phyloP scores from a whole-genome alignment of 2,329 filamentous ascomycete species.

The Talaromyces verruculosus region DNA sequence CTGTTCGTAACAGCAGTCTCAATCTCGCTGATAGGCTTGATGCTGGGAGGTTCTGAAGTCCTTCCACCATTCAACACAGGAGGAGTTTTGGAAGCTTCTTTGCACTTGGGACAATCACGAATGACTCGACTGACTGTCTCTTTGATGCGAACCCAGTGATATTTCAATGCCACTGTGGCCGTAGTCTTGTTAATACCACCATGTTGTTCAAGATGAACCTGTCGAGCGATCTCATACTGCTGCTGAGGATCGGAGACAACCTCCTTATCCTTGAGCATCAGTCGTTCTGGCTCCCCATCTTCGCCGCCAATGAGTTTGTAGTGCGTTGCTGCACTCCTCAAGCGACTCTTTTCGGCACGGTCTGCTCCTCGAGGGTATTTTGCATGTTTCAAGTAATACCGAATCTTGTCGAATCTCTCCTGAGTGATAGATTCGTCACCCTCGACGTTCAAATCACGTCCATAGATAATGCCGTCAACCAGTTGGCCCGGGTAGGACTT shows the following conservation, averaged over 20 bases:
- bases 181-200: constrained; percentile 98
- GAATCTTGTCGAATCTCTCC: constrained; percentile 98
- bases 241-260: constrained; percentile 85
- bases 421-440: constrained; percentile 84
- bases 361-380: constrained; percentile 93
- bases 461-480: constrained; percentile 76
- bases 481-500: constrained; percentile 67
- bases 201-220: constrained; percentile 72
- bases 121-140: constrained; percentile 95
- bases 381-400: constrained; percentile 91
- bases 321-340: constrained; percentile 89
- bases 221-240: constrained; percentile 85
- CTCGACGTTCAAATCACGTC: constrained; percentile 61
- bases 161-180: constrained; percentile 86
- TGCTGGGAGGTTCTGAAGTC: constrained; percentile 27
- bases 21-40: constrained; percentile 22
- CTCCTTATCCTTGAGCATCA: constrained; percentile 98
- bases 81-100: constrained; percentile 68
- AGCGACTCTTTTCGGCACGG: constrained; percentile 89
- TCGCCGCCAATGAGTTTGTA: constrained; percentile 71
- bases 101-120: constrained; percentile 85
- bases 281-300: constrained; percentile 61
- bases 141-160: constrained; percentile 97
- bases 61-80: constrained; percentile 31
- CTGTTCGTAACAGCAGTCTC: constrained; percentile 11